phyloP scores from a whole-genome alignment of 768 basidiomycete species.

The Butyriboletus loyo region DNA sequence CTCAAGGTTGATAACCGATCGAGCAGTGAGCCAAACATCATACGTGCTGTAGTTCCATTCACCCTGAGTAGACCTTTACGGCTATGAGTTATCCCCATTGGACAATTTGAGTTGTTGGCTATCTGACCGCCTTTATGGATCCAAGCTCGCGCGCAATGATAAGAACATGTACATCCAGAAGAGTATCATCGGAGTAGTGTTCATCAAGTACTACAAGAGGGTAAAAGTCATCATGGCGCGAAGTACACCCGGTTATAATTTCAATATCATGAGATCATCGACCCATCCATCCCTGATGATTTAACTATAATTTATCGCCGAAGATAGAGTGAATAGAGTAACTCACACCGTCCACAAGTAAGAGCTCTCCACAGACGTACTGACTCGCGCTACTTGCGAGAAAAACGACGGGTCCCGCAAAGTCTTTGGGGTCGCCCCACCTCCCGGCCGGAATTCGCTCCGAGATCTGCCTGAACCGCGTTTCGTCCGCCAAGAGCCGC shows the following conservation, averaged over 20 bases:
- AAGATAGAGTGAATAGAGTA: slow-evolving; percentile 3
- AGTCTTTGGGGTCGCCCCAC: slow-evolving; percentile 66
- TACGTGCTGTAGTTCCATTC: not conserved
- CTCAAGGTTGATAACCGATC: not conserved
- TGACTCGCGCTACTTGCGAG: slow-evolving; percentile 62
- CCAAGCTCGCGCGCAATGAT: slow-evolving; percentile 1
- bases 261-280: slow-evolving; percentile 28
- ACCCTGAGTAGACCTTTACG: not conserved
- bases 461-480: slow-evolving; percentile 61
- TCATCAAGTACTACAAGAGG: not conserved
- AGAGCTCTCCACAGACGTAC: slow-evolving; percentile 65
- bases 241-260: not conserved
- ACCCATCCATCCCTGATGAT: slow-evolving; percentile 60
- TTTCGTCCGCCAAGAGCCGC: slow-evolving; percentile 58
- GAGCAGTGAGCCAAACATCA: not conserved
- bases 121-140: not conserved
- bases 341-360: slow-evolving; percentile 69
- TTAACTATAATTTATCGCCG: not conserved
- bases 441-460: slow-evolving; percentile 68
- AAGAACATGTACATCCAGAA: slow-evolving; percentile 19
- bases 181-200: not conserved
- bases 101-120: slow-evolving; percentile 3
- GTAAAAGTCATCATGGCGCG: not conserved
- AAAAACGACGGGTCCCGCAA: slow-evolving; percentile 65
- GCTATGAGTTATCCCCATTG: slow-evolving; percentile 5